phyloP scores from a whole-genome alignment of 148 eudicot species.

The Beta vulgaris region DNA sequence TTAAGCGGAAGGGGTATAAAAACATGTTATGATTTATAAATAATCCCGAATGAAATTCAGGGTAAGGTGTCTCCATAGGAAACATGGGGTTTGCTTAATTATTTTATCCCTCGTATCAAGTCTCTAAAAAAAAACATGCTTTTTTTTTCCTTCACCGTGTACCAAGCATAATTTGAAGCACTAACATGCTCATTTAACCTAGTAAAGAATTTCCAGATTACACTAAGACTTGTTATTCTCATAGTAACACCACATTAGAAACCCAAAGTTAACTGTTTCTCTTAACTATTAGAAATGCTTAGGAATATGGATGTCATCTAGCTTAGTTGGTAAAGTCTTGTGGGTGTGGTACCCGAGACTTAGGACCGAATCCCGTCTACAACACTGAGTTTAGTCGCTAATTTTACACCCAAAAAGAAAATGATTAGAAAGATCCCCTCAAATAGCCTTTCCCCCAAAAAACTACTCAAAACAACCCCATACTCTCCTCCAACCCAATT shows the following conservation, averaged over 20 bases:
- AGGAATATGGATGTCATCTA: no score
- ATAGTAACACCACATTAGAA: neutral
- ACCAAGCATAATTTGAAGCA: neutral
- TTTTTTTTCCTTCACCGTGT: neutral
- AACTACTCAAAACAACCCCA: no score
- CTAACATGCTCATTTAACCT: neutral
- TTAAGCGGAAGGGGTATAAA: neutral
- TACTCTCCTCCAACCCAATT: no score
- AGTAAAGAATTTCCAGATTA: neutral
- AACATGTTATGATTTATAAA: neutral
- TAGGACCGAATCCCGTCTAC: no score
- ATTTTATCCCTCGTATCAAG: neutral
- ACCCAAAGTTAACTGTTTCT: no score
- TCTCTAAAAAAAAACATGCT: neutral
- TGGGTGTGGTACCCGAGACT: no score
- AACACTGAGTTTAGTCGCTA: no score
- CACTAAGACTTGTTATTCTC: neutral
- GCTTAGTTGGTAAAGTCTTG: no score
- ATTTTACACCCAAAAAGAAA: no score
- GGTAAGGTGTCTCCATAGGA: neutral
- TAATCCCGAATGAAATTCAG: neutral
- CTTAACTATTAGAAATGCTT: no score
- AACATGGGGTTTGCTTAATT: neutral
- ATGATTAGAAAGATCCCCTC: no score
- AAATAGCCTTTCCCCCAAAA: no score